A percentile compares a stretch with the other conserved stretches of the same genome.
Evolutionary conservation across 331 rosid genomes (phyloP).

Genomic region (Malus hybrid): DNA sequence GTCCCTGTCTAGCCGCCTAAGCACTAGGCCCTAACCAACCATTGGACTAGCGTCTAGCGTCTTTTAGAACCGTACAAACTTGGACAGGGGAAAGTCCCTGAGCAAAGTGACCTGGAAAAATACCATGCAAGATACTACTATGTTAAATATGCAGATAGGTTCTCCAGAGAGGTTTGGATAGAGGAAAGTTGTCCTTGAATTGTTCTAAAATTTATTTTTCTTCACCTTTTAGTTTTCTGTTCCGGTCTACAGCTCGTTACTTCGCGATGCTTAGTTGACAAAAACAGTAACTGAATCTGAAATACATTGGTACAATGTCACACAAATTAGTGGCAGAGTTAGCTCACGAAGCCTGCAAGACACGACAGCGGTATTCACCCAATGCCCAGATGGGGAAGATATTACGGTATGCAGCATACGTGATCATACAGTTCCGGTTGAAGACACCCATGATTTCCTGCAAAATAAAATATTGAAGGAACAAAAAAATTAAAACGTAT

Average conservation of each 20-base stretch:
- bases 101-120: not conserved
- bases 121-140: not conserved
- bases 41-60: no score
- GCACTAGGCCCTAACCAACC: no score
- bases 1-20: no score
- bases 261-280: not conserved
- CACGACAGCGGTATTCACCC: slow-evolving; percentile 60
- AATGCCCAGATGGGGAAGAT: slow-evolving; percentile 89
- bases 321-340: not conserved
- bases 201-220: not conserved
- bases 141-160: no score
- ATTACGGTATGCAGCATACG: slow-evolving; percentile 72
- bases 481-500: not conserved
- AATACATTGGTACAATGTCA: not conserved
- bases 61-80: not conserved
- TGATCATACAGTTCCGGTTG: slow-evolving; percentile 80
- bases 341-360: slow-evolving; percentile 27
- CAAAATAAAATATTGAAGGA: not conserved
- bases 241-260: not conserved
- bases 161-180: no score
- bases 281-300: not conserved
- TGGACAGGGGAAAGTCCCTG: not conserved
- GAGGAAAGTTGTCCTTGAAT: not conserved
- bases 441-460: slow-evolving; percentile 92
- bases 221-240: not conserved